Evolutionary conservation across 345 rosid species (phyloP), one percentile per base, ranked within the genome.

Genomic region (Raphanus sativus): DNA sequence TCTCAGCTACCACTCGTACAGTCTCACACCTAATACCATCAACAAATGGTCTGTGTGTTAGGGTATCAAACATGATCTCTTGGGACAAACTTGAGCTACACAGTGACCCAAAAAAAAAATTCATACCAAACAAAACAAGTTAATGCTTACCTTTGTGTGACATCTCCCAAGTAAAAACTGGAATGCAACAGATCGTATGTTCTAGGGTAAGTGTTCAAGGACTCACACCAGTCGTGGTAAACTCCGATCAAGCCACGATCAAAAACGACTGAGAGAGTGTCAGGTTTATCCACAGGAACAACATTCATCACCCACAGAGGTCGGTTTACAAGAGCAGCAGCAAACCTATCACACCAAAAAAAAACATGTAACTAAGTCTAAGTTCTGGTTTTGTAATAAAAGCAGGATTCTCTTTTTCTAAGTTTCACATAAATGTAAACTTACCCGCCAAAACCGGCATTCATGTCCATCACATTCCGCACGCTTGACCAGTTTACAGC

Each of bases 371-470:
- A 61, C 36, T 6, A 48, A 6, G 67, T 63, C 67, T 21, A 48
- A 76, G 64, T 17, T 61, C 13, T 33, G 4, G 62, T 48, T 58
- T 7, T 10, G 7, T 45, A 12, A 24, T 29, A 13, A 29, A 36
- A 12, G 0, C 17, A 26, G 29, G 32, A 52, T n/a, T 50, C 56
- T 42, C 56, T 42, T 17, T 8, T 60, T n/a, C 8, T 45, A 32
- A 54, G 32, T 3, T 12, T 16, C 11, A 69, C 8, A 38, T 1
- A 25, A 17, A 62, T n/a, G 68, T 36, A 4, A 17, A 16, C 80
- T 83, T 88, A 94, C 97, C 98, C 90, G 90, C 98, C 98, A 81
- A 68, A 89, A 70, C 95, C 91, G 1, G 98, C 93, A 86, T 89
- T 92, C 98, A 94, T 90, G 70, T 94, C 98, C 90, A 94, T 89